A percentile compares a stretch with the other conserved stretches of the same genome.
Evolutionary conservation across 805 yeast species (phyloP).

Genomic region (Spathaspora hagerdaliae): DNA sequence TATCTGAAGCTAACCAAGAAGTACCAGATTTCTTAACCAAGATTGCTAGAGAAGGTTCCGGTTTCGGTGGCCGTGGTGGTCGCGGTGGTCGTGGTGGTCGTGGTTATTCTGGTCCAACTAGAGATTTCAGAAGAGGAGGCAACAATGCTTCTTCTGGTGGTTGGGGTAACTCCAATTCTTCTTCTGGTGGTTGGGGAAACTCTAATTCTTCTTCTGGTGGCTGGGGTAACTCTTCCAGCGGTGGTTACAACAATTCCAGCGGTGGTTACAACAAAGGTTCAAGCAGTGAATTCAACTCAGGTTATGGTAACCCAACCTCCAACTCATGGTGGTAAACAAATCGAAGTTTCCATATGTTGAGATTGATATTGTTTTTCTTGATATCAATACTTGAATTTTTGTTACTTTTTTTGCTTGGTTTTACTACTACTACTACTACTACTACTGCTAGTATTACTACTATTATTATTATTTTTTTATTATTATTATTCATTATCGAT

Average conservation of each 20-base stretch:
- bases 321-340: constrained; percentile 40
- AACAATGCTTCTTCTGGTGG: constrained; percentile 18
- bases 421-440: not conserved
- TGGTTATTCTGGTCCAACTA: constrained; percentile 46
- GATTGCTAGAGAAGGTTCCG: constrained; percentile 66
- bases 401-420: constrained; percentile 2
- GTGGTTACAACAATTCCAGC: constrained; percentile 10
- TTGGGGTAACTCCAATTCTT: constrained; percentile 14
- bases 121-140: constrained; percentile 51
- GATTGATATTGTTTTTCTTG: no score
- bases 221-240: constrained; percentile 10
- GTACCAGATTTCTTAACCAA: constrained; percentile 84
- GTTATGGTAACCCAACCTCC: constrained; percentile 34
- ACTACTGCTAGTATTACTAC: not conserved
- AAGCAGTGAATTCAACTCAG: constrained; percentile 19
- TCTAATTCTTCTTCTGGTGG: constrained; percentile 6
- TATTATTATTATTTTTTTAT: constrained; percentile 1
- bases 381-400: not conserved
- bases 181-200: constrained; percentile 12
- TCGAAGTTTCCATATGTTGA: no score
- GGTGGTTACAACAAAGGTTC: constrained; percentile 6
- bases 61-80: constrained; percentile 41
- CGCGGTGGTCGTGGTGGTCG: constrained; percentile 45
- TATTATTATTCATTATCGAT: not conserved
- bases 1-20: constrained; percentile 96